Percentiles rank a stretch among this genome's conserved stretches.
phyloP scores from a whole-genome alignment of 768 basidiomycete genomes.

The Trametes villosa region DNA sequence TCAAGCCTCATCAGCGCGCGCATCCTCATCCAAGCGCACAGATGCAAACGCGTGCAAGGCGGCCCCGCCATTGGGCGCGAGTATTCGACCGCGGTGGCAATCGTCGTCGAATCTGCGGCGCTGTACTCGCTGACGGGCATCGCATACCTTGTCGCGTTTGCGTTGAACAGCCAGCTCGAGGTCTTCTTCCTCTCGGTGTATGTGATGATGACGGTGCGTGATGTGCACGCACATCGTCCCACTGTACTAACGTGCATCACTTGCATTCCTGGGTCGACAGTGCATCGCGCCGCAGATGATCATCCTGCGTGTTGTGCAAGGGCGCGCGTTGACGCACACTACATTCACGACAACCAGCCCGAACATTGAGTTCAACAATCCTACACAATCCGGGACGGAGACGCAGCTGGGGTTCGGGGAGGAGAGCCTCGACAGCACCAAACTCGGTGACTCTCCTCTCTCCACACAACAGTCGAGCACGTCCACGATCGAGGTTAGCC shows the following conservation, averaged over 20 bases:
- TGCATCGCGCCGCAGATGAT: constrained; percentile 23
- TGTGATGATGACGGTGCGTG: constrained; percentile 39
- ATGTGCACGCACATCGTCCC: not conserved
- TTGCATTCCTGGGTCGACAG: not conserved
- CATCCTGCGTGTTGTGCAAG: constrained; percentile 21
- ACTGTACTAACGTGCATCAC: not conserved
- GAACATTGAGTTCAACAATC: constrained; percentile 17
- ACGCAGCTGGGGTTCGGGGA: not conserved
- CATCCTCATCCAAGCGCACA: constrained; percentile 17
- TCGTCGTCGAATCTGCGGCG: constrained; percentile 42
- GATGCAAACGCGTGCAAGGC: not conserved
- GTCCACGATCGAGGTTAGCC: not conserved
- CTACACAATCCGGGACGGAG: not conserved
- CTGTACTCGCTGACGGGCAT: constrained; percentile 41
- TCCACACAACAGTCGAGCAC: not conserved
- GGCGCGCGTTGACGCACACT: constrained; percentile 23
- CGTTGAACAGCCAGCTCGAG: constrained; percentile 33
- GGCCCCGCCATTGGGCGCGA: constrained; percentile 24
- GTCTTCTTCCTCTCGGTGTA: constrained; percentile 42
- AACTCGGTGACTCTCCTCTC: not conserved
- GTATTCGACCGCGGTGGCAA: constrained; percentile 39
- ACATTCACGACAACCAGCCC: constrained; percentile 7
- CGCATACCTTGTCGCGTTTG: constrained; percentile 42
- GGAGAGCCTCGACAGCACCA: not conserved
- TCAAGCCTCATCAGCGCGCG: constrained; percentile 20